Evolutionary conservation across 1,284 basidiomycete species (phyloP), one percentile per base, ranked within the genome.

Genomic region (Cutaneotrichosporon mucoides): DNA sequence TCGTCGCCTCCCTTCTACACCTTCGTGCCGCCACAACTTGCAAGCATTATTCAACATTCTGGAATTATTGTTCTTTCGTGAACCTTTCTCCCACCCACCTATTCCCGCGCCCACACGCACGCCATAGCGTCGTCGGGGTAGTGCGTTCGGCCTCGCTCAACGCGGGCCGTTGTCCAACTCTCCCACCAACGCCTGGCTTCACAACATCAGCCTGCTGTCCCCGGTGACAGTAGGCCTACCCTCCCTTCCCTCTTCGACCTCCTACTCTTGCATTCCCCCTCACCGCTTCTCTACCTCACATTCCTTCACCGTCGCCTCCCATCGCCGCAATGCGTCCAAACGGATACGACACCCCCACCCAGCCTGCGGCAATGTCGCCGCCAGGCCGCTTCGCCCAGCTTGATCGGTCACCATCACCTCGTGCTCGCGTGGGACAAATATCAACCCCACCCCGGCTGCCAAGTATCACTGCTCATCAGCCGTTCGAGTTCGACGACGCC

Each of bases 341-440:
- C n/a, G 44, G 50, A n/a, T 13, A 9, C 24, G 56, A 53, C 12
- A 15, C 44, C n/a, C 56, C 46, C 36, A 12, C 34, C 33, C 49
- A 38, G 5, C 55, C 47, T 24, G 45, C 54, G 7, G 55, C 55
- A 9, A 36, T 49, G 55, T 50, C 47, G 33, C 53, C 53, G 6
- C 46, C 46, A 34, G 36, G 47, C 38, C 38, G 47, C 13, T 13
- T 37, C 9, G 33, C 55, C 16, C 10, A 15, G 34, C 41, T 56
- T 15, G 55, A 56, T 10, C 55, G 34, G 41, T 43, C 55, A 47
- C 55, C 55, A 8, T 56, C 55, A 13, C 55, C 55, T 7, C 55
- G 55, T 4, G 36, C 44, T 4, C 38, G 33, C 49, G 9, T 40
- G 5, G 49, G 38, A 38, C 47, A 40, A 16, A 12, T 42, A 11